Evolutionary conservation across 1,284 basidiomycete genomes (phyloP).

Genomic region (Fistulinella cinereoalba): DNA sequence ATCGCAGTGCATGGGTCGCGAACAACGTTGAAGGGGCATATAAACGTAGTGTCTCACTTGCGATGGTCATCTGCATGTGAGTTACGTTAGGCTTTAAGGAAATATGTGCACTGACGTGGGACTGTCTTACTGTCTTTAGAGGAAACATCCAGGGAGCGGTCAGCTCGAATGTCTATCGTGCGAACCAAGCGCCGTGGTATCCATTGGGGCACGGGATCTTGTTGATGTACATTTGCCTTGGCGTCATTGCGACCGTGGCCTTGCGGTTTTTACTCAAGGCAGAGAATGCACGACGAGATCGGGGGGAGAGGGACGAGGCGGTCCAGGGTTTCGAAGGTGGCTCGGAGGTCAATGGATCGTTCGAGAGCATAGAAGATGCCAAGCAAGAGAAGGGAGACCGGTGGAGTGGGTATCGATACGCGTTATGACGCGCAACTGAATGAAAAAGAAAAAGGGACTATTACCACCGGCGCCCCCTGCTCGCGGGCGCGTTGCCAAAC

Average conservation of each 20-base stretch:
- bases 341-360: constrained; percentile 46
- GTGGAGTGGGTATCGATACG: constrained; percentile 61
- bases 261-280: constrained; percentile 49
- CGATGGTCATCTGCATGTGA: constrained; percentile 65
- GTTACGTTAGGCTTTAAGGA: too few relatives aligned
- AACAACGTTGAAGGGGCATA: constrained; percentile 75
- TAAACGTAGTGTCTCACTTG: constrained; percentile 71
- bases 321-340: constrained; percentile 51
- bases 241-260: constrained; percentile 48
- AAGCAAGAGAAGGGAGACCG: constrained; percentile 56
- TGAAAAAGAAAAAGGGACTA: not conserved
- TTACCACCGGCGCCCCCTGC: not conserved
- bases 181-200: constrained; percentile 66
- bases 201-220: constrained; percentile 65
- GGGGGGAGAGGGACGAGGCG: constrained; percentile 65
- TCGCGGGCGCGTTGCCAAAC: not conserved
- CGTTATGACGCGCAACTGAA: constrained; percentile 17
- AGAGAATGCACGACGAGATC: constrained; percentile 62
- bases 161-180: constrained; percentile 69
- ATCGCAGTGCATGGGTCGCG: constrained; percentile 61
- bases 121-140: not conserved
- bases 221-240: constrained; percentile 67
- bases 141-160: constrained; percentile 72
- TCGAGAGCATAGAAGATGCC: constrained; percentile 47
- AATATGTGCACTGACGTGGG: too few relatives aligned